Evolutionary conservation across 2,329 filamentous ascomycete genomes (phyloP), one percentile per base, ranked within the genome.

Genomic region (Xylariaceae sp.): DNA sequence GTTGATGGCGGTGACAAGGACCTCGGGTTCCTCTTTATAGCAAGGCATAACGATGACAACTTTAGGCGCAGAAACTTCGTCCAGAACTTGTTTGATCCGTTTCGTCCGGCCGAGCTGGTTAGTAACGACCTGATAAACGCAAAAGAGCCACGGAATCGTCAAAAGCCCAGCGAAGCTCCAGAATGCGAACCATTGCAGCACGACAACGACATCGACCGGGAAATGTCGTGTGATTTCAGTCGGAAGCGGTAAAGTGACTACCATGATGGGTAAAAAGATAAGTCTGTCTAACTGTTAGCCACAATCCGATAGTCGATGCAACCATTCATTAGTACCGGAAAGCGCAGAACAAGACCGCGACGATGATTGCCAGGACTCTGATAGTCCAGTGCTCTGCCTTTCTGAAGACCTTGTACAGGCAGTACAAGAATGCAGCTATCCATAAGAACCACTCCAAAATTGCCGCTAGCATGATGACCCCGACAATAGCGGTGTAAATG

Each of bases 21-120:
- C 80, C 0, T 89, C 87, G 0, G 90, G 89, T 29, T 91, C 85
- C 68, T 97, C 94, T 67, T 94, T 90, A 75, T 96, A 97, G 67
- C 92, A 95, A 4, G 92, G 94, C 91, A 97, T 96, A 54, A 97
- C 87, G 56, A 97, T 88, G 59, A 96, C 90, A 15, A 95, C 88
- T 71, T 97, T 97, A 1, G 92, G 94, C 0, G 94, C 92, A 0
- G 86, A 91, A 2, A 82, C 75, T 67, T 95, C 89, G 68, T 96
- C 89, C 47, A 96, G 79, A 0, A 90, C 83, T 59, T 89, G 82
- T 68, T 95, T 92, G 67, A 96, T 89, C 49, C 87, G 81, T 68
- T 89, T 90, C 40, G 80, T 85, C 59, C 90, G 83, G 19, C 92
- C 92, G 22, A 97, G 78, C 32, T 89, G 87, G 63, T 94, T 88